A percentile compares a stretch with the other conserved stretches of the same genome.
Conservation (phyloP, 2,329 filamentous ascomycete species). For the Curvularia verruculosa region DNA sequence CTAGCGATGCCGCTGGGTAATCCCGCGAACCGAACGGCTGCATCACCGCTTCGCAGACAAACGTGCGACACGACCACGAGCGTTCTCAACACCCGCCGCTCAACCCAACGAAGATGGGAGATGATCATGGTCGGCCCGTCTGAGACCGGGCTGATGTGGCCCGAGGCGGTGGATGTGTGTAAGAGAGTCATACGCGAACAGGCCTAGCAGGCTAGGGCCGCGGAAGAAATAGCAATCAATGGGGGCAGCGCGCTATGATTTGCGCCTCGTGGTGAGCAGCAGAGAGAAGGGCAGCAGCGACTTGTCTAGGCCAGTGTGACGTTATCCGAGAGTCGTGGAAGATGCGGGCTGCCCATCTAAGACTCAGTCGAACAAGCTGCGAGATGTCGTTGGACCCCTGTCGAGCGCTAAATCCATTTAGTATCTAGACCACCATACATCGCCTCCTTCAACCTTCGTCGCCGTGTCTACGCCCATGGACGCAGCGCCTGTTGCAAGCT, state of each 20-base stretch:
- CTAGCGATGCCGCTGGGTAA: slow-evolving; percentile 19
- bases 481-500: slow-evolving; percentile 5
- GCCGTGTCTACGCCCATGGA: slow-evolving; percentile 21
- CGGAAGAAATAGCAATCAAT: slow-evolving; percentile 8
- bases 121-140: slow-evolving; percentile 23
- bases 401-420: slow-evolving; percentile 25
- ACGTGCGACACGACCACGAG: slow-evolving; percentile 17
- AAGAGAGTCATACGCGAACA: slow-evolving; percentile 22
- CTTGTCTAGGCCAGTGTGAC: slow-evolving; percentile 10
- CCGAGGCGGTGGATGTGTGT: slow-evolving; percentile 24
- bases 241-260: slow-evolving; percentile 8
- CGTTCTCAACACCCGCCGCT: neutral
- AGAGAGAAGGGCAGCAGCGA: neutral
- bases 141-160: slow-evolving; percentile 33
- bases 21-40: slow-evolving; percentile 23
- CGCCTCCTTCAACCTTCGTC: slow-evolving; percentile 33
- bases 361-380: slow-evolving; percentile 18
- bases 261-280: slow-evolving; percentile 4
- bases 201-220: slow-evolving; percentile 16
- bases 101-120: slow-evolving; percentile 3
- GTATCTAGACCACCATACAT: slow-evolving; percentile 26
- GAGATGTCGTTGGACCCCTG: slow-evolving; percentile 24
- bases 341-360: slow-evolving; percentile 17
- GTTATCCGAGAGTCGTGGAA: slow-evolving; percentile 16
- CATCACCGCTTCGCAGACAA: slow-evolving; percentile 22